These are phyloP conservation scores for Podosphaera xanthii DNA, from an alignment of 2,329 filamentous ascomycete species.

Conservation along the genomic window DNA sequence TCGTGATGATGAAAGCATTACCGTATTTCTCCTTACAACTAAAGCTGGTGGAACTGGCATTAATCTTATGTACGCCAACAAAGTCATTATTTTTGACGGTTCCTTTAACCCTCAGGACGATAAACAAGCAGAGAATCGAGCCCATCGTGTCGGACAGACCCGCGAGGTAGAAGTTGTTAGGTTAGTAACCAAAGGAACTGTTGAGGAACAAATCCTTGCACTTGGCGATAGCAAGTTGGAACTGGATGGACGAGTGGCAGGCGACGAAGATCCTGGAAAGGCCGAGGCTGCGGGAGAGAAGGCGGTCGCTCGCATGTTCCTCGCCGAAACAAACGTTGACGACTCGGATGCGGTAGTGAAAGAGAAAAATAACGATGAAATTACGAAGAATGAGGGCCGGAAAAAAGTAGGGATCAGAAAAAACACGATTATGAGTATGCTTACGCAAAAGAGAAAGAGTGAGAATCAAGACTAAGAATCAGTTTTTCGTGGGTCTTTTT, in stretches of 20 bases:
- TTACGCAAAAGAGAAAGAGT: neutral
- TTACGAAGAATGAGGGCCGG: neutral
- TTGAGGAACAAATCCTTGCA: slow-evolving; percentile 83
- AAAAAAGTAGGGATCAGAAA: neutral
- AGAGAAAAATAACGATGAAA: neutral
- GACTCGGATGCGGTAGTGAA: neutral
- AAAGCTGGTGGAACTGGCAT: slow-evolving; percentile 92
- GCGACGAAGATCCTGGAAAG: slow-evolving; percentile 26
- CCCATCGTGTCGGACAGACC: slow-evolving; percentile 81
- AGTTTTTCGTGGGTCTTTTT: too few relatives aligned
- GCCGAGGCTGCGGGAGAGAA: slow-evolving; percentile 18
- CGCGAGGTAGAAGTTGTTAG: slow-evolving; percentile 76
- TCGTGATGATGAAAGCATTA: slow-evolving; percentile 50
- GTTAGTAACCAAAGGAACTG: slow-evolving; percentile 56
- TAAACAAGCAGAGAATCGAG: slow-evolving; percentile 92
- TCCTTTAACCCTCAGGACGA: slow-evolving; percentile 98
- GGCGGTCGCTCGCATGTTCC: slow-evolving; percentile 13
- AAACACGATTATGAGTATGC: slow-evolving; percentile 1
- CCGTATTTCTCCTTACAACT: slow-evolving; percentile 81
- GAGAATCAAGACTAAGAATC: neutral
- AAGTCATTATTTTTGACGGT: slow-evolving; percentile 91
- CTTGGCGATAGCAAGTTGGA: slow-evolving; percentile 84
- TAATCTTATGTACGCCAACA: slow-evolving; percentile 87
- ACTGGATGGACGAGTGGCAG: slow-evolving; percentile 53
- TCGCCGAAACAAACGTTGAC: slow-evolving; percentile 6